Conservation (phyloP, 257 asterid species). For the Oldenlandia corymbosa region DNA sequence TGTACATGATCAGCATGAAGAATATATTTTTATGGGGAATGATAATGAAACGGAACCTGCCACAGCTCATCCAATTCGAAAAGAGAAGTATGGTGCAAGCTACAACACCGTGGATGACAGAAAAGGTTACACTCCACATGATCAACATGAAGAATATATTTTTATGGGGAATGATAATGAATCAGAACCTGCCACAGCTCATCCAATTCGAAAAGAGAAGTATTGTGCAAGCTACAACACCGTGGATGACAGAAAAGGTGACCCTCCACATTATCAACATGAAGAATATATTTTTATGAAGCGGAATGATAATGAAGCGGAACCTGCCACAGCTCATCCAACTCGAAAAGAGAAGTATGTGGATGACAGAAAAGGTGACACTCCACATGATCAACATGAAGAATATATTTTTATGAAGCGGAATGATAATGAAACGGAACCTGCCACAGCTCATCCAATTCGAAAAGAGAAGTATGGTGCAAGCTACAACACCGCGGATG, state of each 20-base stretch:
- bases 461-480: conserved; percentile 27
- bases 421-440: conserved; percentile 22
- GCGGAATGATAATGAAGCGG: conserved; percentile 18
- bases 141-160: conserved; percentile 19
- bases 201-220: conserved; percentile 18
- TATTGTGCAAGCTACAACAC: conserved; percentile 11
- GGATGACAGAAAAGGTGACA: too few relatives aligned
- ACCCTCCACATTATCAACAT: conserved; percentile 14
- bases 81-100: conserved; percentile 20
- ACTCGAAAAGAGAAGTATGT: conserved; percentile 18
- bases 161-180: conserved; percentile 17
- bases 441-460: conserved; percentile 17
- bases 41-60: conserved; percentile 23
- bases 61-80: conserved; percentile 14
- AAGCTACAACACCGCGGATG: conserved; percentile 15
- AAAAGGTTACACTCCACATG: too few relatives aligned
- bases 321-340: conserved; percentile 21
- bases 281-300: conserved; percentile 21
- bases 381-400: conserved; percentile 15
- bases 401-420: conserved; percentile 20
- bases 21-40: conserved; percentile 19
- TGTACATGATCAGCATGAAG: conserved; percentile 15
- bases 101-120: too few relatives aligned
- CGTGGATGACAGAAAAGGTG: too few relatives aligned
- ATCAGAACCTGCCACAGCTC: conserved; percentile 23